Base-by-base conservation (phyloP, 2,329 filamentous ascomycete species). In the Trichoderma polysporum region DNA sequence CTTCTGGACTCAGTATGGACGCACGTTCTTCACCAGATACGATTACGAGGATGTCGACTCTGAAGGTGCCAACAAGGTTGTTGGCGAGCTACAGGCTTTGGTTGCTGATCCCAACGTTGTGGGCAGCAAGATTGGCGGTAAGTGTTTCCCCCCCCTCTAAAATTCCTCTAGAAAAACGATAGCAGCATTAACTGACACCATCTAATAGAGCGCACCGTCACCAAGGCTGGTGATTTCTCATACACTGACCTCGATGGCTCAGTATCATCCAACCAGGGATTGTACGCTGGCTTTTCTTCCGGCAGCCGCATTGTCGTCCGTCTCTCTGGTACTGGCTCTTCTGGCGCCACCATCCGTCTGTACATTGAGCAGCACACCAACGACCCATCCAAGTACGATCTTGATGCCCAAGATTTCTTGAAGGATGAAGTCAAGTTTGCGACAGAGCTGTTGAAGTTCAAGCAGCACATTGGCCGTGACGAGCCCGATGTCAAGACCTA, bases 201-300 rank as follows among this genome's bases (percentile, higher is more conserved):
- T 41, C 15, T 60, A 2, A 35, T 64, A 88, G 86, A 85, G 70
- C 91, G 91, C 78, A 97, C 93, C 76, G 93, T 97, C 50, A 83
- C 88, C 58, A 92, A 96, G 74, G 94, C 94, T 7, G 95, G 94
- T 71, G 94, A 99, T 86, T 99, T 99, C 81, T 93, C 92, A 35
- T 99, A 99, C 86, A 98, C 93, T 9, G 95, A 99, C 77, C 89
- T 99, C n/a, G 95, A 99, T 76, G 95, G 94, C 69, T 97, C 93
- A 71, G 92, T 98, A 64, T 91, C 93, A 76, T 92, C 93, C 78
- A 96, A 97, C 84, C 95, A 99, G 83, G 95, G 95, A 71, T 89
- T 99, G 73, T 99, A 92, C 77, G 91, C 94, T 78, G 91, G 92
- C 80, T 98, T 98, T 81, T 93, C 93, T 65, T 94, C 96, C 68